Conservation (phyloP, 1,284 basidiomycete species). For the Phenoliferia sp. region DNA sequence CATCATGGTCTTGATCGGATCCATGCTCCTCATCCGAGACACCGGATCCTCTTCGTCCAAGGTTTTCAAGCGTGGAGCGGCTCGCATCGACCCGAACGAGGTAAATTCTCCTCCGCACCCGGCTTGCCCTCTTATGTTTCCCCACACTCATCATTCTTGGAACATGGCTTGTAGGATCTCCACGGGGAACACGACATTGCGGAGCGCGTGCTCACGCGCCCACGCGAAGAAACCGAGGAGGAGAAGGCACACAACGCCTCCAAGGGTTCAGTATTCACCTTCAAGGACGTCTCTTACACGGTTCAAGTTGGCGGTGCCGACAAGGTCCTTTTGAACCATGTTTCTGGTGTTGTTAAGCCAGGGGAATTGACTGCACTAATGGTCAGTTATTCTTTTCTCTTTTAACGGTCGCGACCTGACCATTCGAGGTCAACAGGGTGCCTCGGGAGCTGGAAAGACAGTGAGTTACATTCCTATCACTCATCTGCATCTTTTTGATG, state of each 20-base stretch:
- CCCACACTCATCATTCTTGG: too few relatives aligned
- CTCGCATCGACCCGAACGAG: conserved; percentile 24
- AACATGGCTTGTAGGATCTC: too few relatives aligned
- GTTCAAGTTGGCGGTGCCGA: conserved; percentile 45
- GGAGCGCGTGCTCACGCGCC: conserved; percentile 11
- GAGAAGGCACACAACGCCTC: conserved; percentile 8
- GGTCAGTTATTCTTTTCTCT: conserved; percentile 8
- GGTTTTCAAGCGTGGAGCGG: conserved; percentile 37
- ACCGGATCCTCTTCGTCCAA: conserved; percentile 36
- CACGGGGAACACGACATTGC: conserved; percentile 1
- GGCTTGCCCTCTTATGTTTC: too few relatives aligned
- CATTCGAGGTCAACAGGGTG: neutral
- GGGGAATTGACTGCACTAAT: conserved; percentile 44
- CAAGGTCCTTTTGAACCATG: conserved; percentile 40
- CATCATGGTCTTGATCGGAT: conserved; percentile 33
- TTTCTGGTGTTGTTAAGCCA: conserved; percentile 47
- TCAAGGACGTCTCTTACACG: conserved; percentile 45
- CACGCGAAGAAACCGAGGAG: conserved; percentile 8
- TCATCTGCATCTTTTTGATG: conserved; percentile 40
- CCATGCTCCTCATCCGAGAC: conserved; percentile 34
- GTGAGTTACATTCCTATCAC: too few relatives aligned
- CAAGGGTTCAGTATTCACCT: conserved; percentile 34
- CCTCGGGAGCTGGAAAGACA: too few relatives aligned
- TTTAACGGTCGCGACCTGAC: neutral
- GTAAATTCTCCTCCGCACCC: neutral